Conservation (phyloP, 2,329 filamentous ascomycete genomes). For the Escovopsis sp. region DNA sequence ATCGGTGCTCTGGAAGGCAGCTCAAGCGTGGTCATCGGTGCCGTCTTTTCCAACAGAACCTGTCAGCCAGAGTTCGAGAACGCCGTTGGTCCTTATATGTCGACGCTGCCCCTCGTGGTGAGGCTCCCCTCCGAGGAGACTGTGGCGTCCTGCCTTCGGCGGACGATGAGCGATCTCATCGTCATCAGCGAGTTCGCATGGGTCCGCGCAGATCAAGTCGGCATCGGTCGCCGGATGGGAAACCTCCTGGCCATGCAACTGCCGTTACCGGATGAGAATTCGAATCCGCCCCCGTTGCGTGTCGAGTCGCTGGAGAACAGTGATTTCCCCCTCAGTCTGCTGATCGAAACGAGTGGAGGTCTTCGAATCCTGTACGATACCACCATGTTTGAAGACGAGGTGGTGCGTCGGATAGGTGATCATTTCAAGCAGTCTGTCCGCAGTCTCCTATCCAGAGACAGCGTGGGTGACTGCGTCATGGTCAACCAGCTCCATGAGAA, state of each 20-base stretch:
- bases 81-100: slow-evolving; percentile 2
- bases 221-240: not conserved
- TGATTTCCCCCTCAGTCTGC: not conserved
- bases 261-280: not conserved
- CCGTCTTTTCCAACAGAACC: slow-evolving; percentile 4
- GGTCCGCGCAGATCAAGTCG: slow-evolving; percentile 3
- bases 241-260: slow-evolving; percentile 2
- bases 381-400: not conserved
- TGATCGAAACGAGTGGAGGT: not conserved
- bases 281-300: not conserved
- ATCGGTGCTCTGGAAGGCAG: slow-evolving; percentile 1
- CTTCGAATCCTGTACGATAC: not conserved
- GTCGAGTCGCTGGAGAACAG: slow-evolving; percentile 1
- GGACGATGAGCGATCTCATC: slow-evolving; percentile 1
- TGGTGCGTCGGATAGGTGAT: not conserved
- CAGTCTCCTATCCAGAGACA: not conserved
- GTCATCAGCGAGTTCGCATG: slow-evolving; percentile 2
- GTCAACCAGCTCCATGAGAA: not conserved
- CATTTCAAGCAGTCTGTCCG: slow-evolving; percentile 3
- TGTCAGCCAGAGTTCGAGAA: slow-evolving; percentile 1
- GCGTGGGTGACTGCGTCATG: not conserved
- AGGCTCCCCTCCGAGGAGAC: not conserved
- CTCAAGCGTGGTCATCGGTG: not conserved
- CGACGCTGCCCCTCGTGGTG: slow-evolving; percentile 3
- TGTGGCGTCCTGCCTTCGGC: not conserved